These are phyloP conservation scores for Metschnikowia kofuensis DNA, from an alignment of 805 yeast genomes.

Conservation along the genomic window DNA sequence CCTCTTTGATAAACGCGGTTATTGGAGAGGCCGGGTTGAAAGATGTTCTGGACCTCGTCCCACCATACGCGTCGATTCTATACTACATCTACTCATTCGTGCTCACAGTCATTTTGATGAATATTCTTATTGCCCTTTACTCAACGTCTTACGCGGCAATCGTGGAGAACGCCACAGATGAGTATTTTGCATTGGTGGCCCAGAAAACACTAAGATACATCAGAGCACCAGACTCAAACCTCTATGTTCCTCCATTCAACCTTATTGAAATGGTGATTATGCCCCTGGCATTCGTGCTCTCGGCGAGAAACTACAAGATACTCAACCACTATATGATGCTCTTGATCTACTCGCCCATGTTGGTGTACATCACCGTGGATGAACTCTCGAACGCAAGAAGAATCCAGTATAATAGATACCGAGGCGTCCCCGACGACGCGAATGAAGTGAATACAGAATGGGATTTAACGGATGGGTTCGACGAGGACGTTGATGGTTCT, in stretches of 20 bases:
- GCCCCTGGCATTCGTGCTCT: slow-evolving; percentile 34
- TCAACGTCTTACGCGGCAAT: slow-evolving; percentile 81
- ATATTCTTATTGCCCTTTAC: slow-evolving; percentile 80
- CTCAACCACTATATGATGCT: slow-evolving; percentile 60
- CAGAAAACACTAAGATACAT: slow-evolving; percentile 80
- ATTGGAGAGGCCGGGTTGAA: slow-evolving; percentile 72
- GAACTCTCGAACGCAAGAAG: slow-evolving; percentile 69
- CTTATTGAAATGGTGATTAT: slow-evolving; percentile 53
- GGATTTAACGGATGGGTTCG: slow-evolving; percentile 77
- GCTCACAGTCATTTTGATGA: slow-evolving; percentile 71
- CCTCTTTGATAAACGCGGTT: slow-evolving; percentile 66
- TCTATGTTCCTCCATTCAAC: slow-evolving; percentile 83
- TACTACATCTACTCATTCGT: slow-evolving; percentile 77
- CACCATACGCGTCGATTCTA: slow-evolving; percentile 80
- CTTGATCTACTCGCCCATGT: slow-evolving; percentile 64
- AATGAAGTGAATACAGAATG: slow-evolving; percentile 76
- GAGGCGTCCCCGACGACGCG: slow-evolving; percentile 69
- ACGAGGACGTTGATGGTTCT: slow-evolving; percentile 25
- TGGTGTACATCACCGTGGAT: slow-evolving; percentile 55
- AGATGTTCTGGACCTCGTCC: slow-evolving; percentile 68
- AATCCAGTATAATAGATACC: slow-evolving; percentile 65
- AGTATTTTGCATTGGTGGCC: slow-evolving; percentile 80
- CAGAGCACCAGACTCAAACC: slow-evolving; percentile 84
- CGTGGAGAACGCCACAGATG: slow-evolving; percentile 79
- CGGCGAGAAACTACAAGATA: slow-evolving; percentile 29